Evolutionary conservation across 345 rosid genomes (phyloP).

Genomic region (Ailanthus altissimus): DNA sequence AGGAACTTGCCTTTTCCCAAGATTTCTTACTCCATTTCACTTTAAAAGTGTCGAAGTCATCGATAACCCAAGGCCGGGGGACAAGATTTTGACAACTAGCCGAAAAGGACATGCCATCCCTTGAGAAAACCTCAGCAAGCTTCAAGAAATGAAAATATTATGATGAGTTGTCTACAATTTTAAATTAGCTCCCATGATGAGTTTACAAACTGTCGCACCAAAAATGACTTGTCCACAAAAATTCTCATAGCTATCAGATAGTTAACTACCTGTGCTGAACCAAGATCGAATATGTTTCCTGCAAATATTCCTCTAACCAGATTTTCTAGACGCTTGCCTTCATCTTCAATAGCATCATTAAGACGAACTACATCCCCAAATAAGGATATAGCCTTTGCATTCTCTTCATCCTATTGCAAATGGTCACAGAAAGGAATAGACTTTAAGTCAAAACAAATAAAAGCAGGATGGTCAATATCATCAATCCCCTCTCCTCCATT

Average conservation of each 20-base stretch:
- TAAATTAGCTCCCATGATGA: not conserved
- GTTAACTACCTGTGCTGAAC: constrained; percentile 83
- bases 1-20: constrained; percentile 82
- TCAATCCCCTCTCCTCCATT: not conserved
- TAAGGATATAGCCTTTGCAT: constrained; percentile 90
- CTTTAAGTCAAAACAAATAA: not conserved
- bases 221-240: not conserved
- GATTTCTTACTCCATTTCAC: constrained; percentile 79
- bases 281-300: constrained; percentile 96
- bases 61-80: constrained; percentile 93
- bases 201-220: not conserved
- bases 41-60: constrained; percentile 82
- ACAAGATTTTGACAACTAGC: constrained; percentile 95
- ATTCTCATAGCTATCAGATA: constrained; percentile 5
- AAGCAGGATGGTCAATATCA: not conserved
- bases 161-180: not conserved
- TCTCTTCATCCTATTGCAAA: constrained; percentile 83
- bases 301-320: constrained; percentile 89
- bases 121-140: constrained; percentile 99
- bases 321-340: constrained; percentile 62
- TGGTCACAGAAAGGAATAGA: constrained; percentile 6
- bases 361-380: constrained; percentile 72
- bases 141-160: constrained; percentile 36
- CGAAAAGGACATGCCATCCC: constrained; percentile 91
- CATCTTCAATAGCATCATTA: constrained; percentile 76